Percentiles rank a stretch among this genome's conserved stretches.
phyloP scores from a whole-genome alignment of 108 stramenopile genomes.

The Nitzschia putrida region DNA sequence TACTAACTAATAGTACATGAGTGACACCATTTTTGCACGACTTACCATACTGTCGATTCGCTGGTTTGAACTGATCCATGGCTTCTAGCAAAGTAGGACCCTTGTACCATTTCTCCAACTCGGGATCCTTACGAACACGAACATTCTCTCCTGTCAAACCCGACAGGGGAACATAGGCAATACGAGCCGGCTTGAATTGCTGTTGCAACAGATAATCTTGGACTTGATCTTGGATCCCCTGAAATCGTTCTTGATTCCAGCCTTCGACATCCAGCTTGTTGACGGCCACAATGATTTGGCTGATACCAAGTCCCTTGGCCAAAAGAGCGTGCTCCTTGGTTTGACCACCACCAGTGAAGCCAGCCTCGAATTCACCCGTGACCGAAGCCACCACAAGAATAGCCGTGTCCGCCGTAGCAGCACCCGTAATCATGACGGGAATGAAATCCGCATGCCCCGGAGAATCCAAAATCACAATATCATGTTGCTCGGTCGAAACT shows the following conservation, averaged over 20 bases:
- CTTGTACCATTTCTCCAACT: slow-evolving; percentile 86
- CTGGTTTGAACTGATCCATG: slow-evolving; percentile 92
- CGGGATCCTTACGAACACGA: slow-evolving; percentile 24
- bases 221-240: slow-evolving; percentile 78
- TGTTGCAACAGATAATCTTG: slow-evolving; percentile 63
- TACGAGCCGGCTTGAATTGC: slow-evolving; percentile 69
- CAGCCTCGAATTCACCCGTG: slow-evolving; percentile 88
- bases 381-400: slow-evolving; percentile 90
- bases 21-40: slow-evolving; percentile 7
- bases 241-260: slow-evolving; percentile 88
- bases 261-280: slow-evolving; percentile 97
- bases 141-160: slow-evolving; percentile 98
- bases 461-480: slow-evolving; percentile 95
- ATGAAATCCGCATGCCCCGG: slow-evolving; percentile 96
- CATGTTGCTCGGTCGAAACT: slow-evolving; percentile 75
- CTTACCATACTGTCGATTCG: slow-evolving; percentile 65
- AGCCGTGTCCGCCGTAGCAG: slow-evolving; percentile 96
- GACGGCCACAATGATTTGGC: slow-evolving; percentile 93
- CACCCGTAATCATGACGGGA: slow-evolving; percentile 98
- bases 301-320: slow-evolving; percentile 94
- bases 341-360: slow-evolving; percentile 90
- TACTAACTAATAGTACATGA: slow-evolving; percentile 53
- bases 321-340: slow-evolving; percentile 95
- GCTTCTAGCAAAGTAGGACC: slow-evolving; percentile 93
- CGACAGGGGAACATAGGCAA: slow-evolving; percentile 92